Percentiles rank a stretch among this genome's conserved stretches.
Conservation (phyloP, 2,329 filamentous ascomycete genomes). For the Cladosporium velox region DNA sequence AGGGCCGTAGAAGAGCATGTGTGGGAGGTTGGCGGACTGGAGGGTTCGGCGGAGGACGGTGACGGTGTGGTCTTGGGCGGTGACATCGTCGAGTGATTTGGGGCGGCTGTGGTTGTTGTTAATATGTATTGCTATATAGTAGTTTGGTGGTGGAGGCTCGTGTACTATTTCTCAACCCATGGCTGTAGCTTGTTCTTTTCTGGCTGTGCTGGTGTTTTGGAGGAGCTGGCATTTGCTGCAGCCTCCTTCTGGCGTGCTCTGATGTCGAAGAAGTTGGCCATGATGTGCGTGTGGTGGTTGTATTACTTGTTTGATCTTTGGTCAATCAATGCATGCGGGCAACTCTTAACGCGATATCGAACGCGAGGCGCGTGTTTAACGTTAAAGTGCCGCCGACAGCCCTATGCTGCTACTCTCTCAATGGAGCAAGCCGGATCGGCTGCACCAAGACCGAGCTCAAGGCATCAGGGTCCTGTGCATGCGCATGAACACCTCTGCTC, state of each 20-base stretch:
- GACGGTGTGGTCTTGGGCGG: conserved; percentile 95
- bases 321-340: conserved; percentile 4
- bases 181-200: conserved; percentile 75
- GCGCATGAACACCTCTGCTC: background rate
- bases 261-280: conserved; percentile 94
- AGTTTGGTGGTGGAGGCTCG: conserved; percentile 20
- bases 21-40: conserved; percentile 94
- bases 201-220: conserved; percentile 64
- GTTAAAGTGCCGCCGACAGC: background rate
- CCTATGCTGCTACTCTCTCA: background rate
- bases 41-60: conserved; percentile 88
- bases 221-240: conserved; percentile 69
- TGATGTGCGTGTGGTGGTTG: conserved; percentile 41
- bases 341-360: background rate
- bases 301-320: background rate
- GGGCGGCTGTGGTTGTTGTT: conserved; percentile 67
- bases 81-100: conserved; percentile 90
- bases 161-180: conserved; percentile 99
- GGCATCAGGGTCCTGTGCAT: background rate
- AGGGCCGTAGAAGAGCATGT: conserved; percentile 99
- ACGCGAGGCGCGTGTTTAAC: background rate
- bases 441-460: background rate
- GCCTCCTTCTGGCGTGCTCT: conserved; percentile 77
- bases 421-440: background rate
- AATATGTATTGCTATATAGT: background rate